Base-by-base conservation (phyloP, 371 early-diverging fungal species). In the Lichtheimia corymbifera region DNA sequence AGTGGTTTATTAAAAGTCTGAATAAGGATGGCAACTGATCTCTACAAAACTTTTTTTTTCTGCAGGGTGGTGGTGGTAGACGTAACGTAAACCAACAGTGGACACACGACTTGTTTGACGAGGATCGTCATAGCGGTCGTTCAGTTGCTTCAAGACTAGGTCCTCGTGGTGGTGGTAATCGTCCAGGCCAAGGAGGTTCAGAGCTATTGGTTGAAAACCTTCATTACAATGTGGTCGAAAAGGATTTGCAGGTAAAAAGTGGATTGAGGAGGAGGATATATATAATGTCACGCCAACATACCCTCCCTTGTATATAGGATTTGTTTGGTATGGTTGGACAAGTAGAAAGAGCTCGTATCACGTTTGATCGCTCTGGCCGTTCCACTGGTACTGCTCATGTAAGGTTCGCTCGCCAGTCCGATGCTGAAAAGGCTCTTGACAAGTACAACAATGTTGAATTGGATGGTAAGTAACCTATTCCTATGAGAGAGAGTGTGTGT, bases 391-490 rank as follows among this genome's bases (percentile, higher is more conserved):
- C 50, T 22, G 81, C 76, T 11, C 58, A 53, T 18, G 55, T 80
- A 11, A 62, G 50, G 53, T 80, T 72, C 57, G 35, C 49, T 40
- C 55, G 63, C 0, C 27, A 35, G 12, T 55, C 54, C 15, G 76
- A 73, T 56, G 74, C 81, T 2, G 64, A 73, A 28, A 65, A 62
- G 30, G 81, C 81, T 25, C 42, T 75, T 5, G 58, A 71, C 22
- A 80, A 77, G 49, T 80, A 73, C 50, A 62, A 80, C 43, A 70
- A 72, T 54, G 74, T 76, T 24, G 70, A 73, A 50, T 45, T 77
- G 17, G 77, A 77, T 68, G 77, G 79, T 71, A 64, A 53, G 24
- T 52, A 2, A 13, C n/a, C 14, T 13, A 18, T 24, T 24, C 15
- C 0, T 54, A 42, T 53, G 22, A 15, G 15, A 20, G 4, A 28